Percentiles rank a stretch among this genome's conserved stretches.
These are phyloP conservation scores for Schizopora paradoxa DNA, from an alignment of 1,284 basidiomycete genomes.

Conservation along the genomic window DNA sequence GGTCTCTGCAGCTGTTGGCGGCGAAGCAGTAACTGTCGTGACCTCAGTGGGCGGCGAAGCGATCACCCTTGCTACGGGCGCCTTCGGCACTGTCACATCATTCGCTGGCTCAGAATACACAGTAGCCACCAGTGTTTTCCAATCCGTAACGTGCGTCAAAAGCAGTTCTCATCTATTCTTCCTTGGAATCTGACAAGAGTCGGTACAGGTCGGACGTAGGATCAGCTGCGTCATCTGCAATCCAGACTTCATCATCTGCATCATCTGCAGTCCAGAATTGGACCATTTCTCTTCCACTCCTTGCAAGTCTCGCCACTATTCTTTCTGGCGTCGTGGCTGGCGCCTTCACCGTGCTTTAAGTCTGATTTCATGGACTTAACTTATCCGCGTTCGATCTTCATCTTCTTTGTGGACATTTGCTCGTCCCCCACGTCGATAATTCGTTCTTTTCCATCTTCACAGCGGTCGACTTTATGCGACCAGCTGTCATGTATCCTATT, in stretches of 20 bases:
- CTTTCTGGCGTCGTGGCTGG: conserved; percentile 37
- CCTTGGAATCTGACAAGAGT: no score
- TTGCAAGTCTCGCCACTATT: conserved; percentile 39
- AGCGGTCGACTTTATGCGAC: no score
- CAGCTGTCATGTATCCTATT: no score
- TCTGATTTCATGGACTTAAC: no score
- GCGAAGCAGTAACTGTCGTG: conserved; percentile 35
- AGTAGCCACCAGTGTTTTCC: conserved; percentile 26
- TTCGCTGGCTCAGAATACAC: conserved; percentile 49
- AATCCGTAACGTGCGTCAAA: no score
- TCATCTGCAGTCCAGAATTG: conserved; percentile 6
- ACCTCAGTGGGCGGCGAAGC: conserved; percentile 45
- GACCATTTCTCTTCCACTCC: conserved; percentile 31
- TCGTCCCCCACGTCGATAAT: no score
- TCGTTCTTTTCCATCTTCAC: no score
- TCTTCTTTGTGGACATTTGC: no score
- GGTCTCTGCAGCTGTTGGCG: conserved; percentile 24
- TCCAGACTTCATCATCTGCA: conserved; percentile 18
- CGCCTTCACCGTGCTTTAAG: conserved; percentile 38
- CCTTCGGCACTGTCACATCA: conserved; percentile 42
- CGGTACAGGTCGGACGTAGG: no score
- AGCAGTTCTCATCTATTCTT: no score
- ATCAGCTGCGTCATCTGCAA: conserved; percentile 28
- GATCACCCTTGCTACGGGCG: conserved; percentile 44
- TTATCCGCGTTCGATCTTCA: no score